Evolutionary conservation across 306 rosid genomes (phyloP).

Genomic region (Psophocarpus tetragonolobus): DNA sequence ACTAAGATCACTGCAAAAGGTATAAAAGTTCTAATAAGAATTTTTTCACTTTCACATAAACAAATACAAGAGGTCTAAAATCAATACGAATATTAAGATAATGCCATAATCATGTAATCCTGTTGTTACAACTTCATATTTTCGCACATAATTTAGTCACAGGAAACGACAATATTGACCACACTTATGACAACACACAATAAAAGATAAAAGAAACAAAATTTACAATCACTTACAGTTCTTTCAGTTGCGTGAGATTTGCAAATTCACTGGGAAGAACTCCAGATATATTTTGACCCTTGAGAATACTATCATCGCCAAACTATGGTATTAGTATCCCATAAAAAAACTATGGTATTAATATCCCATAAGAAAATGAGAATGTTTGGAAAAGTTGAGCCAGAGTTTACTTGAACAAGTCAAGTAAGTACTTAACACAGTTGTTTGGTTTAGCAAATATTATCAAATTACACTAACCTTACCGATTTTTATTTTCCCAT

Average conservation of each 20-base stretch:
- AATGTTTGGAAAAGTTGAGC: neutral
- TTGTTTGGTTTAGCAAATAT: too few species aligned
- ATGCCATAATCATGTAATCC: neutral
- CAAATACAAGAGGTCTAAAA: neutral
- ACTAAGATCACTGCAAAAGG: conserved; percentile 61
- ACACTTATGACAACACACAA: neutral
- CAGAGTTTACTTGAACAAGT: neutral
- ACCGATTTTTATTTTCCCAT: too few species aligned
- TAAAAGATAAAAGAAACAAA: neutral
- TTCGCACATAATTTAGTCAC: neutral
- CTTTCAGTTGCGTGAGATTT: conserved; percentile 55
- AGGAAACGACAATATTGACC: neutral
- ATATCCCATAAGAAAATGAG: neutral
- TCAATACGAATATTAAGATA: neutral
- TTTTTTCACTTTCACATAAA: neutral
- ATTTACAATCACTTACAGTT: conserved; percentile 51
- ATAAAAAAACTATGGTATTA: neutral
- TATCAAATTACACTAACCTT: too few species aligned
- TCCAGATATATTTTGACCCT: conserved; percentile 64
- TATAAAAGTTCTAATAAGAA: neutral
- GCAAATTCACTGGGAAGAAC: conserved; percentile 70
- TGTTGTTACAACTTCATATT: neutral
- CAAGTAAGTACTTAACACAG: too few species aligned
- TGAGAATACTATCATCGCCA: conserved; percentile 46
- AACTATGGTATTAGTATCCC: neutral